A percentile compares a stretch with the other conserved stretches of the same genome.
Evolutionary conservation across 1,284 basidiomycete genomes (phyloP).

Genomic region (Puccinia horiana): DNA sequence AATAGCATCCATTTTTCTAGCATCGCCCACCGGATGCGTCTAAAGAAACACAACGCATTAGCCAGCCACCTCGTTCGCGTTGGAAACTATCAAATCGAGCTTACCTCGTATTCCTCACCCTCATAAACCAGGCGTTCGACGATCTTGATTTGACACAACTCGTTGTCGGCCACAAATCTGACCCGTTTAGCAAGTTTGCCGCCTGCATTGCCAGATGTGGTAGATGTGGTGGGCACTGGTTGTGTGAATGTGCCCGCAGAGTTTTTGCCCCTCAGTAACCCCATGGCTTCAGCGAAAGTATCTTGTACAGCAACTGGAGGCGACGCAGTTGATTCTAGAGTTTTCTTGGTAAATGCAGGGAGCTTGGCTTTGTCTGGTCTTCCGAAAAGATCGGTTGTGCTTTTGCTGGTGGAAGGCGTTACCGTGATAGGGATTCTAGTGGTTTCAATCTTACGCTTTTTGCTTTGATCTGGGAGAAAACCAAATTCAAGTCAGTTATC

Average conservation of each 20-base stretch:
- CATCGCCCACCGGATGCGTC: conserved; percentile 48
- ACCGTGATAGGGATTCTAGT: neutral
- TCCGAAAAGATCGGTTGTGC: conserved; percentile 34
- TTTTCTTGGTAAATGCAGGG: conserved; percentile 45
- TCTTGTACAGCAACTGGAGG: conserved; percentile 10
- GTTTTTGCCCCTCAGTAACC: conserved; percentile 13
- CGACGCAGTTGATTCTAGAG: neutral
- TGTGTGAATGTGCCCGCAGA: neutral
- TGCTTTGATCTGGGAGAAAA: conserved; percentile 17
- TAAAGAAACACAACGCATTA: neutral
- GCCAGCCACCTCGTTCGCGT: neutral
- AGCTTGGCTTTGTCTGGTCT: conserved; percentile 40
- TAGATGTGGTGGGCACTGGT: neutral
- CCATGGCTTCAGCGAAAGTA: conserved; percentile 47
- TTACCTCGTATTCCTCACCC: conserved; percentile 47
- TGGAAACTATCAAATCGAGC: neutral
- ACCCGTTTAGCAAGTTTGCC: conserved; percentile 34
- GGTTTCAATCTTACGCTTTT: conserved; percentile 44
- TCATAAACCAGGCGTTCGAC: conserved; percentile 49
- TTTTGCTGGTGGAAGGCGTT: conserved; percentile 17
- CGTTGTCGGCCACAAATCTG: conserved; percentile 38
- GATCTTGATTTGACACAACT: conserved; percentile 48
- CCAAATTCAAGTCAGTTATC: neutral
- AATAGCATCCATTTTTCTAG: conserved; percentile 47
- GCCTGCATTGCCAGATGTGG: neutral